phyloP scores from a whole-genome alignment of 2,329 filamentous ascomycete genomes.

The Colletotrichum filicis region DNA sequence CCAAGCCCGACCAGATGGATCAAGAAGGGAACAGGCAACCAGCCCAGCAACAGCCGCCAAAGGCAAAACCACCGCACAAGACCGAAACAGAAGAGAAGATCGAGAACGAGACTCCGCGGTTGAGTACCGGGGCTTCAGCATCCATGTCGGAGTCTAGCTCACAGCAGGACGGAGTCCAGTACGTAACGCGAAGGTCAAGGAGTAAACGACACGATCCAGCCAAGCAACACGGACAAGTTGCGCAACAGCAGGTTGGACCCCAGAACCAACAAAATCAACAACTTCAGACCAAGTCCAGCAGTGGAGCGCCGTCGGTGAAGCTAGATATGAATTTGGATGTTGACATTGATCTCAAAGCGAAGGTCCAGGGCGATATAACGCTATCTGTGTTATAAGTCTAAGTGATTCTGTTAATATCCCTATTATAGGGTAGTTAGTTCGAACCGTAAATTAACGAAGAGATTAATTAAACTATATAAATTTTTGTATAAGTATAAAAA shows the following conservation, averaged over 20 bases:
- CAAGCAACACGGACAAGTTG: no score
- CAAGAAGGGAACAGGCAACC: neutral
- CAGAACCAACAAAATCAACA: slow-evolving; percentile 15
- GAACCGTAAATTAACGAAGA: no score
- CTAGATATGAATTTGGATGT: slow-evolving; percentile 33
- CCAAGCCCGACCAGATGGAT: neutral
- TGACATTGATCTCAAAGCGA: slow-evolving; percentile 32
- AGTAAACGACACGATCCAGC: neutral
- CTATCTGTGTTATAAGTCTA: slow-evolving; percentile 25
- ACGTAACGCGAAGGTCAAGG: neutral
- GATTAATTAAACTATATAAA: no score
- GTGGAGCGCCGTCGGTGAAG: slow-evolving; percentile 21
- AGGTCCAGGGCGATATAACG: slow-evolving; percentile 25
- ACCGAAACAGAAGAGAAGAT: slow-evolving; percentile 8
- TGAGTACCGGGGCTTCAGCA: neutral
- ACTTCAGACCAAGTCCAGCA: slow-evolving; percentile 9
- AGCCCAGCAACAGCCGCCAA: neutral
- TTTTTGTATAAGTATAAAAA: no score
- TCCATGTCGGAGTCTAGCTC: neutral
- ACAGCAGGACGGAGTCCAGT: neutral
- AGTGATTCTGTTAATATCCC: no score
- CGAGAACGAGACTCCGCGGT: neutral
- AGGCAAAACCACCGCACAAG: neutral
- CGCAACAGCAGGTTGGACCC: slow-evolving; percentile 9
- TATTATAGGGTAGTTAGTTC: no score